Evolutionary conservation across 1,139 yeast species (phyloP), one percentile per base, ranked within the genome.

Genomic region (Geotrichum citri-aurantii): DNA sequence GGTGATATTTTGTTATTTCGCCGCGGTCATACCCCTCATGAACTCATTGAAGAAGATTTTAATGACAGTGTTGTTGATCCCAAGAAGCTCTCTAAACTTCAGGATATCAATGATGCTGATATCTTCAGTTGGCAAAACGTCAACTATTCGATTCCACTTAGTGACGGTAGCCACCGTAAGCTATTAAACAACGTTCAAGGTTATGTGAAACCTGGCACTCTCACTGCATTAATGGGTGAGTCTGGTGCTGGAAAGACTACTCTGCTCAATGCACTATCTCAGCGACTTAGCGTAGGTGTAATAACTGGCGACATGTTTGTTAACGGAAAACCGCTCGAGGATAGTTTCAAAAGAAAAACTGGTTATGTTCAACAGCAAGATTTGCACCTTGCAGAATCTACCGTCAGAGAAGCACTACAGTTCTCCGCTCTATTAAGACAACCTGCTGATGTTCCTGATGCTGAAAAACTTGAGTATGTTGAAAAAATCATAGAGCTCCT

Each of bases 211-310:
- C 85, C 86, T 24, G 86, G 86, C 64, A 79, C 82, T 40, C 72
- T 81, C 74, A 80, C 83, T 54, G 84, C 83, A 24, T 68, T 83
- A 47, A 82, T 83, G 85, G 87, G 87, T 62, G 85, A 80, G 64
- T 82, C 86, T 26, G 86, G 86, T 65, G 86, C 86, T 49, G 86
- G 86, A 67, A 82, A 82, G 69, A 83, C 87, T 1, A 83, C 86
- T 5, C 71, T 83, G 60, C 74, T 83, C 63, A 82, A 82, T 66
- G 79, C 79, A 56, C 74, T 83, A 61, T 82, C 86, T 17, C 83
- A 81, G 65, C 76, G 87, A 69, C 76, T 79, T 60, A 77, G 78
- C 56, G 75, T 79, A 70, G 87, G 86, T 65, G 79, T 77, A 46
- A 76, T 83, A 51, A 79, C 85, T 50, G 87, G 87, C 64, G 83